Evolutionary conservation across 116 monocot species (phyloP), one percentile per base, ranked within the genome.

Genomic region (Posidonia oceanica): DNA sequence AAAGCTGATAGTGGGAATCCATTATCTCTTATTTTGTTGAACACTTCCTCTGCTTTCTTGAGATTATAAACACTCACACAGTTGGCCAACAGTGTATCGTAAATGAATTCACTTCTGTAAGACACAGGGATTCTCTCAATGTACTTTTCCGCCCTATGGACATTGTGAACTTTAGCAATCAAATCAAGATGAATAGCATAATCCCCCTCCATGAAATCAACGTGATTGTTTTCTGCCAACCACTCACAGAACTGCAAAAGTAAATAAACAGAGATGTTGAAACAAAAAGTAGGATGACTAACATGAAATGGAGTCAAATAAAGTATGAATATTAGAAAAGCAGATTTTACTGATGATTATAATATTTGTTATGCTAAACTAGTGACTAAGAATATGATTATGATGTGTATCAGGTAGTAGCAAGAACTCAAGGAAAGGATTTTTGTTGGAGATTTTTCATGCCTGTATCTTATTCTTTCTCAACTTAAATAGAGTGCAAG

Each of bases 11-110:
- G 57, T 14, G 88, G 81, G 7, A 91, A 86, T 39, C 77, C 79
- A 55, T 83, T 73, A 36, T 88, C 81, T 64, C 69, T 84, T 10
- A 95, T 95, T 63, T 84, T 88, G 74, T 88, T 83, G 80, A 91
- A 91, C 10, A 83, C 75, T 69, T 81, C 80, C 74, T 91, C 88
- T 8, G 91, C 69, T 65, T 95, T 95, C 60, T 70, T 82, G 18
- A 83, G 61, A 72, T 91, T 81, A 37, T 13, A 39, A 12, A 58
- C 44, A 64, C 58, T 16, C 20, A 83, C 88, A 75, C 81, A 88
- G 22, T 83, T 86, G 22, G 84, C 83, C 63, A 95, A 68, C 18
- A 95, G 70, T 72, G 91, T 90, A 66, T 83, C 44, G 62, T 91
- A 91, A 5, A 88, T 64, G 4, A 86, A 39, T 71, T 91, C 88